A percentile compares a stretch with the other conserved stretches of the same genome.
These are phyloP conservation scores for Cymbidium sinense DNA, from an alignment of 106 monocot species.

Conservation along the genomic window DNA sequence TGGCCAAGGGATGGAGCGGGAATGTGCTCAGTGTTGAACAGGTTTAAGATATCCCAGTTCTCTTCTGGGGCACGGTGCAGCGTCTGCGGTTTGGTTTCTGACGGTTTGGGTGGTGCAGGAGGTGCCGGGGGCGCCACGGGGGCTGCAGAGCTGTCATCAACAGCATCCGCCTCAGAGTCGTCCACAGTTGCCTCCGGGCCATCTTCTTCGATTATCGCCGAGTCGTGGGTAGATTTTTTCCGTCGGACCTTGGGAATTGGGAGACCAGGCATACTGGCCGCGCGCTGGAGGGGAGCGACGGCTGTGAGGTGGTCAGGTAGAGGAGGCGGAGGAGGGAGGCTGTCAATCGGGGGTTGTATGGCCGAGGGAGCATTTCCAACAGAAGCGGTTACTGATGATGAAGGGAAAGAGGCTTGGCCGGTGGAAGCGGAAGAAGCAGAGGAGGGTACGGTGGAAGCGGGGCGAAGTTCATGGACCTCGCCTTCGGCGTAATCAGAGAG, in stretches of 20 bases:
- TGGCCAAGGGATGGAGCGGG: conserved; percentile 27
- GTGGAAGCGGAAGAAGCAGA: conserved; percentile 5
- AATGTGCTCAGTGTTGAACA: conserved; percentile 39
- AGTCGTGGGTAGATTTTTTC: conserved; percentile 11
- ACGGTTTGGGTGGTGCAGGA: conserved; percentile 9
- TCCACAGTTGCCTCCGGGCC: conserved; percentile 20
- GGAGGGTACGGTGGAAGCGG: conserved; percentile 8
- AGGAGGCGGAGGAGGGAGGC: conserved; percentile 56
- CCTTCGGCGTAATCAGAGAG: conserved; percentile 62
- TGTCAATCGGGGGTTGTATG: conserved; percentile 24
- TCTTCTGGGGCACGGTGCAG: conserved; percentile 16
- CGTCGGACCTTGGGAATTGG: conserved; percentile 11
- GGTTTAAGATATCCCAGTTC: conserved; percentile 33
- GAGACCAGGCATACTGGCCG: conserved; percentile 74
- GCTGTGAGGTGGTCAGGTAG: conserved; percentile 41
- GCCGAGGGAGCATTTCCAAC: not conserved
- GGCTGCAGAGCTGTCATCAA: conserved; percentile 7
- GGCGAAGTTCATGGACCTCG: conserved; percentile 16
- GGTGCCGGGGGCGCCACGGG: conserved; percentile 4
- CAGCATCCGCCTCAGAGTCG: conserved; percentile 22
- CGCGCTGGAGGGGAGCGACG: conserved; percentile 44
- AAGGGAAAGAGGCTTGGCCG: conserved; percentile 5
- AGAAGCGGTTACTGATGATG: conserved; percentile 8
- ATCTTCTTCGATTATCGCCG: conserved; percentile 59
- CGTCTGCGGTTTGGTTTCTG: conserved; percentile 5